Percentiles rank a stretch among this genome's conserved stretches.
phyloP scores from a whole-genome alignment of 2,329 filamentous ascomycete species.

The Pseudocercospora fuligena region DNA sequence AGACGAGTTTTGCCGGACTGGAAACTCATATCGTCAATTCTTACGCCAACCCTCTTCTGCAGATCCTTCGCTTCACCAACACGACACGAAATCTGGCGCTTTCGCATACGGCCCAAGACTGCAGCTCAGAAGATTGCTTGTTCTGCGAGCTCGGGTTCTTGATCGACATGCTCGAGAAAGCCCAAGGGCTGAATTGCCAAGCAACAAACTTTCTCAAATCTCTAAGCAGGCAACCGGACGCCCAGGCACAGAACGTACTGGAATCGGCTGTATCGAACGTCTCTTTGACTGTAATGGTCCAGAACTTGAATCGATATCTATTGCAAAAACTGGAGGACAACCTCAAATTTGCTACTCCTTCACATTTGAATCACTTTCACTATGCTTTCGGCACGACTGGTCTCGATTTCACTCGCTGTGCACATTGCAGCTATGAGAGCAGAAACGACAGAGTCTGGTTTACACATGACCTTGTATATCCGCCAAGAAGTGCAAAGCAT shows the following conservation, averaged over 20 bases:
- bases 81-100: conserved; percentile 85
- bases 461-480: conserved; percentile 49
- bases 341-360: conserved; percentile 67
- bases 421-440: conserved; percentile 85
- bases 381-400: conserved; percentile 74
- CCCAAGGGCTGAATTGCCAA: conserved; percentile 90
- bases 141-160: conserved; percentile 94
- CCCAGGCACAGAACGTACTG: conserved; percentile 75
- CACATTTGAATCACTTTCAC: conserved; percentile 64
- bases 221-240: conserved; percentile 80
- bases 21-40: conserved; percentile 98
- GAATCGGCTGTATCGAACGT: conserved; percentile 80
- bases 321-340: conserved; percentile 69
- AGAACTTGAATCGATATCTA: conserved; percentile 83
- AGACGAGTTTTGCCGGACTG: conserved; percentile 85
- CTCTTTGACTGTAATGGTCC: conserved; percentile 79
- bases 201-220: conserved; percentile 93
- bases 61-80: conserved; percentile 89
- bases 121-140: conserved; percentile 80
- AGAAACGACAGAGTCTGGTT: conserved; percentile 77
- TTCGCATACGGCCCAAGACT: conserved; percentile 84
- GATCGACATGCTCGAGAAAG: conserved; percentile 98
- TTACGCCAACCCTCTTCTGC: conserved; percentile 89
- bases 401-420: conserved; percentile 77
- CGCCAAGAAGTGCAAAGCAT: conserved; percentile 47